phyloP scores from a whole-genome alignment of 2,329 filamentous ascomycete species.

The Monilinia polystroma region DNA sequence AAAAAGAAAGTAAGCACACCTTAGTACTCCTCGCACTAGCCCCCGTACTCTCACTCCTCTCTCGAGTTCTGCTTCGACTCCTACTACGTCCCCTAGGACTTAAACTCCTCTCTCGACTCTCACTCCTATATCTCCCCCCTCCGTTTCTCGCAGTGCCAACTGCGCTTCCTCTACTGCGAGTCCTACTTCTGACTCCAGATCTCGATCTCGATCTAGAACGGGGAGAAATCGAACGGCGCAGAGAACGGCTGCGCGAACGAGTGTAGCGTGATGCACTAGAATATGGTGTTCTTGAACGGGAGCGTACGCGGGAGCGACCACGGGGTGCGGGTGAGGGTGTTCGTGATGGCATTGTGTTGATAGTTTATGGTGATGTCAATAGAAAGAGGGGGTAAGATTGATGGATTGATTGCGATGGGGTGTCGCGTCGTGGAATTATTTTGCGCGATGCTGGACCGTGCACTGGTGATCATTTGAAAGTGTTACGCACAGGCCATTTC shows the following conservation, averaged over 20 bases:
- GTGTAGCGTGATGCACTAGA: constrained; percentile 34
- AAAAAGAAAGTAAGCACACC: constrained; percentile 39
- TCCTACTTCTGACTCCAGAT: constrained; percentile 35
- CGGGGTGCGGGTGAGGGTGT: constrained; percentile 32
- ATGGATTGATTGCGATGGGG: constrained; percentile 15
- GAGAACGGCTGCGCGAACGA: constrained; percentile 33
- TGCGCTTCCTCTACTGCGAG: constrained; percentile 24
- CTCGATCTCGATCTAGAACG: constrained; percentile 35
- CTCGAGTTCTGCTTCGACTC: constrained; percentile 8
- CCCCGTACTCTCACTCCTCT: constrained; percentile 37
- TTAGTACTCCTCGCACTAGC: constrained; percentile 51
- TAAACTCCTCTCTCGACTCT: constrained; percentile 36
- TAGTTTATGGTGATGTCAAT: neutral
- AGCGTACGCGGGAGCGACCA: constrained; percentile 32
- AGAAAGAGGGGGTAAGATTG: constrained; percentile 9
- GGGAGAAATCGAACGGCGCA: constrained; percentile 38
- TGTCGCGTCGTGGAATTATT: constrained; percentile 21
- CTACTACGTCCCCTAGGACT: constrained; percentile 37
- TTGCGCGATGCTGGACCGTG: constrained; percentile 15
- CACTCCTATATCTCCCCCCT: constrained; percentile 29
- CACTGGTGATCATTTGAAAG: too few relatives aligned
- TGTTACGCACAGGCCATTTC: too few relatives aligned
- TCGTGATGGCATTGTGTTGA: constrained; percentile 32
- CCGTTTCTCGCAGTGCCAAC: constrained; percentile 7
- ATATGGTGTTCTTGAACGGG: constrained; percentile 37